A percentile compares a stretch with the other conserved stretches of the same genome.
These are phyloP conservation scores for Hydrangea macrophylla DNA, from an alignment of 148 eudicot species.

Conservation along the genomic window DNA sequence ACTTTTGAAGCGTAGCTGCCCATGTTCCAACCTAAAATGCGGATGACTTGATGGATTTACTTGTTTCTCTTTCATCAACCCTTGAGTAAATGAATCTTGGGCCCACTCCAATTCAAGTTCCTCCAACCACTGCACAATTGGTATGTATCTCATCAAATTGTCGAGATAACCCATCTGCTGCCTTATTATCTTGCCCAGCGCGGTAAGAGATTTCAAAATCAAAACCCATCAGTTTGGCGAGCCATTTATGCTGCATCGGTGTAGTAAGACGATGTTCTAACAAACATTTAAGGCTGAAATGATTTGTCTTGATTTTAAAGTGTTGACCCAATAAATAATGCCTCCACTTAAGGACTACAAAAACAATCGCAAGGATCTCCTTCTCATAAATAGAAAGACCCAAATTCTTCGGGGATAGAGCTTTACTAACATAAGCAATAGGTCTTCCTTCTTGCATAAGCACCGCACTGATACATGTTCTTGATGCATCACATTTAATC, in stretches of 20 bases:
- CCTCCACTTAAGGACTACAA: not conserved
- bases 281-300: not conserved
- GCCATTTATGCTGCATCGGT: not conserved
- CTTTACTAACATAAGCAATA: too few relatives aligned
- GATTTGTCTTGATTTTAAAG: not conserved
- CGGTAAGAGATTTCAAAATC: too few relatives aligned
- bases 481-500: not conserved
- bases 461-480: not conserved
- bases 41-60: too few relatives aligned
- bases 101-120: too few relatives aligned
- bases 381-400: not conserved
- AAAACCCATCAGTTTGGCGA: not conserved
- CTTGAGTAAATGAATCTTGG: too few relatives aligned
- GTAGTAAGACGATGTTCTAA: not conserved
- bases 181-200: too few relatives aligned
- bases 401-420: not conserved
- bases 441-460: not conserved
- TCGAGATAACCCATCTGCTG: too few relatives aligned
- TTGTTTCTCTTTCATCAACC: too few relatives aligned
- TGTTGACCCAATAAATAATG: not conserved
- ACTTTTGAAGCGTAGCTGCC: too few relatives aligned
- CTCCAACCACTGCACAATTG: too few relatives aligned
- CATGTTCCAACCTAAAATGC: too few relatives aligned
- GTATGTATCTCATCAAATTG: too few relatives aligned
- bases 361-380: not conserved